Evolutionary conservation across 148 eudicot species (phyloP).

Genomic region (Vaccinium corymbosum): DNA sequence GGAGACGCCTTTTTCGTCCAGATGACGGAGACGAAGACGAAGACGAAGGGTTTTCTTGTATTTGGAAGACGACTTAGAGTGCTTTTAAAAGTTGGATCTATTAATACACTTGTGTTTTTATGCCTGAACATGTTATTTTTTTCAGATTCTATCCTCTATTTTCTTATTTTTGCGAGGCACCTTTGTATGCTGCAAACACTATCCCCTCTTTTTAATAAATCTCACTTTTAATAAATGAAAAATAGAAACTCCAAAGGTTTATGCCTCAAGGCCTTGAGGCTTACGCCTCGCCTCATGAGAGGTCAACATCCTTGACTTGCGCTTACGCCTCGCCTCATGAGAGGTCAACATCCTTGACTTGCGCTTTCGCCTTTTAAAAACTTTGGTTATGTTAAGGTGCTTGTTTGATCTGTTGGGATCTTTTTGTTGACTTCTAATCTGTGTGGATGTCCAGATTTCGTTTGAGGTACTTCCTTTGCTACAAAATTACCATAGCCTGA

Average conservation of each 20-base stretch:
- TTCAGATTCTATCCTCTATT: not conserved
- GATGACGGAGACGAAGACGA: not conserved
- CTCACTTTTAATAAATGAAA: not conserved
- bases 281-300: not conserved
- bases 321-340: not conserved
- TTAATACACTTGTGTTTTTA: not conserved
- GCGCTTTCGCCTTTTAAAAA: not conserved
- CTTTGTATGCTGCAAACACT: not conserved
- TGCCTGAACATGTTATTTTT: not conserved
- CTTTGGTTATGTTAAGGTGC: not conserved
- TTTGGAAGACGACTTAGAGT: too few species aligned
- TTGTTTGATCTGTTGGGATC: not conserved
- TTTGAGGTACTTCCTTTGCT: not conserved
- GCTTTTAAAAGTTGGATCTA: not conserved
- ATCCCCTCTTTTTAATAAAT: not conserved
- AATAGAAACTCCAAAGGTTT: not conserved
- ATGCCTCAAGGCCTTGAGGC: not conserved
- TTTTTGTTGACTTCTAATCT: not conserved
- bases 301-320: not conserved
- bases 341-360: not conserved
- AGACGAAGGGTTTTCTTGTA: not conserved
- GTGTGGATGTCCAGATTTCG: conserved; percentile 1
- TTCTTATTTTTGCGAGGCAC: not conserved
- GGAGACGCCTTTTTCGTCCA: not conserved
- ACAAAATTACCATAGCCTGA: not conserved